phyloP scores from a whole-genome alignment of 2,329 filamentous ascomycete species.

The Exophiala calicioides region DNA sequence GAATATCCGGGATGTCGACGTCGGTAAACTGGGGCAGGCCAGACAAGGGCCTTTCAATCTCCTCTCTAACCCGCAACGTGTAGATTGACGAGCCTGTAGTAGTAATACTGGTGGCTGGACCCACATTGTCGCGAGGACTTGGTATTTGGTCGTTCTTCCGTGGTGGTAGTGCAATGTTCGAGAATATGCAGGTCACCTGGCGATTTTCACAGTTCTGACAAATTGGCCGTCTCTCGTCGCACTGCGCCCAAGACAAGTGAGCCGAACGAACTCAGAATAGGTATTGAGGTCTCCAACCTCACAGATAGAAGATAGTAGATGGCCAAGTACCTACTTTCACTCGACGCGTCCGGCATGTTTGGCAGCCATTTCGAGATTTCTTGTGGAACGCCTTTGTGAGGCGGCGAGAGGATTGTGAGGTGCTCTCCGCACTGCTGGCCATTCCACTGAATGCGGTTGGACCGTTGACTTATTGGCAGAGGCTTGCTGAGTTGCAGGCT shows the following conservation, averaged over 20 bases:
- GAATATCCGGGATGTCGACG: constrained; percentile 11
- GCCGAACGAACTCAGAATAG: background rate
- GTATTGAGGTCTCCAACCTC: background rate
- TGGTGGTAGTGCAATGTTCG: background rate
- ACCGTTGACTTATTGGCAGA: no score
- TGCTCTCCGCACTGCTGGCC: no score
- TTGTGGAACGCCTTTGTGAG: constrained; percentile 17
- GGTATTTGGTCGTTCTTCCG: no score
- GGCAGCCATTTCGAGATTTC: constrained; percentile 27
- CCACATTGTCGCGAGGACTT: no score
- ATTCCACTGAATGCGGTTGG: no score
- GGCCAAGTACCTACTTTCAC: constrained; percentile 25
- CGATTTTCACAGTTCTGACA: constrained; percentile 17
- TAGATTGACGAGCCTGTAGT: no score
- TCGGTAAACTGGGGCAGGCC: background rate
- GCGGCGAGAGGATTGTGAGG: background rate
- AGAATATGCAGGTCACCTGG: constrained; percentile 12
- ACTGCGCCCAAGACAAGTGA: constrained; percentile 5
- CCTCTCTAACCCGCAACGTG: no score
- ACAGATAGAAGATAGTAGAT: background rate
- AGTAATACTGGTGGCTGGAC: no score
- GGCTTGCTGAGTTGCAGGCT: no score
- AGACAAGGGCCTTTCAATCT: background rate
- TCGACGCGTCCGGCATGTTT: constrained; percentile 26
- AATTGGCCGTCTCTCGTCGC: constrained; percentile 18